Percentiles rank a stretch among this genome's conserved stretches.
These are phyloP conservation scores for Ramularia endophylla DNA, from an alignment of 2,329 filamentous ascomycete genomes.

Conservation along the genomic window DNA sequence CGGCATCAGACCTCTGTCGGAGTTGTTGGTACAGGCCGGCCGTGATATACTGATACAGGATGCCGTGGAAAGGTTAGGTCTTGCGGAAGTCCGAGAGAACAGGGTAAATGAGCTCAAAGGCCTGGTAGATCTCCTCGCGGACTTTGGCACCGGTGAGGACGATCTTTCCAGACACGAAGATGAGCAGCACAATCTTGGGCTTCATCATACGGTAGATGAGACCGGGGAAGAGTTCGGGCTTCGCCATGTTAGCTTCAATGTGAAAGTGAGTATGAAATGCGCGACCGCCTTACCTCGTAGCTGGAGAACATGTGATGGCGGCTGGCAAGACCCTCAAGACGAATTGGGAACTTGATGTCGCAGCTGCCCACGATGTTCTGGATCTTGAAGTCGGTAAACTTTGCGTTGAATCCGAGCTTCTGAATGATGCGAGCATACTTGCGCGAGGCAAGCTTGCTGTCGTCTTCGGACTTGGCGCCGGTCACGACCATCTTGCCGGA, in stretches of 20 bases:
- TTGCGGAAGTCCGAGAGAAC: constrained; percentile 43
- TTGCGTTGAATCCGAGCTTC: constrained; percentile 98
- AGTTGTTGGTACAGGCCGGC: constrained; percentile 24
- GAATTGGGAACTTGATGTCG: constrained; percentile 99
- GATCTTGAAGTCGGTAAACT: constrained; percentile 99
- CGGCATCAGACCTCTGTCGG: constrained; percentile 24
- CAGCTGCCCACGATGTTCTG: constrained; percentile 99
- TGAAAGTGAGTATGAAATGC: background rate
- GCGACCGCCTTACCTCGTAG: constrained; percentile 56
- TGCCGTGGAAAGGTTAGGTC: constrained; percentile 18
- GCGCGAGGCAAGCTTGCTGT: constrained; percentile 91
- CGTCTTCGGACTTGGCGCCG: constrained; percentile 95
- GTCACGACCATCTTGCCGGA: constrained; percentile 99
- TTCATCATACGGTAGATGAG: constrained; percentile 99
- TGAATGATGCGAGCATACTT: constrained; percentile 99
- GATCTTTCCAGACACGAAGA: constrained; percentile 98
- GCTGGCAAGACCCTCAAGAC: constrained; percentile 88
- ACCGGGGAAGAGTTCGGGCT: constrained; percentile 92
- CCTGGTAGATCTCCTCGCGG: constrained; percentile 95
- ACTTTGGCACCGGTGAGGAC: constrained; percentile 97
- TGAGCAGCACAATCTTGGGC: constrained; percentile 91
- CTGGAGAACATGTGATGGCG: constrained; percentile 99
- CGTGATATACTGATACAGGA: constrained; percentile 24
- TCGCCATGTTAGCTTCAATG: background rate
- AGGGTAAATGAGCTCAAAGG: constrained; percentile 95